Evolutionary conservation across 129 eudicot species (phyloP).

Genomic region (Oenanthe sinensis): DNA sequence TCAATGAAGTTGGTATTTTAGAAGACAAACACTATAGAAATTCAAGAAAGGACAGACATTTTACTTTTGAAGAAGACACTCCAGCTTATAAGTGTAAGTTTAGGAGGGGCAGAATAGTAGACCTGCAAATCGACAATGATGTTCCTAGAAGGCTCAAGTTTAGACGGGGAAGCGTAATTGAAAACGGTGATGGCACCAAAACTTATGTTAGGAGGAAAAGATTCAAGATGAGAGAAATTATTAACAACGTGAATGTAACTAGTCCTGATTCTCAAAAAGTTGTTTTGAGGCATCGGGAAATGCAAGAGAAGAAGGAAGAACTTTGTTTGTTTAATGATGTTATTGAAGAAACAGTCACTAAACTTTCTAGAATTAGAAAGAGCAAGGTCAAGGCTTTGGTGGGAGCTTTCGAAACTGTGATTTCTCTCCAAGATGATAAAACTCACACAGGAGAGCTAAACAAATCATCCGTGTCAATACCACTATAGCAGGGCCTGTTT

Average conservation of each 20-base stretch:
- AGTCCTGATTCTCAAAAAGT: constrained; percentile 25
- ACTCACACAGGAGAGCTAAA: constrained; percentile 15
- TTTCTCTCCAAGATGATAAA: constrained; percentile 58
- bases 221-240: constrained; percentile 28
- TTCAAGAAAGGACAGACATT: constrained; percentile 22
- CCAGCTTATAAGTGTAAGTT: constrained; percentile 33
- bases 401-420: constrained; percentile 95
- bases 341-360: constrained; percentile 84
- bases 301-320: constrained; percentile 47
- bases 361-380: constrained; percentile 68
- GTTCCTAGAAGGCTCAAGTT: constrained; percentile 51
- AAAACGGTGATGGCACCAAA: constrained; percentile 21
- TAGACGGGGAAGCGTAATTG: constrained; percentile 34
- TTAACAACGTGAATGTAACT: constrained; percentile 13
- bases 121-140: constrained; percentile 33
- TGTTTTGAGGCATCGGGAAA: constrained; percentile 70
- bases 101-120: constrained; percentile 53
- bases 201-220: constrained; percentile 27
- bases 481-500: neutral
- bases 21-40: constrained; percentile 17
- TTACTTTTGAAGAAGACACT: constrained; percentile 27
- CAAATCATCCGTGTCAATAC: neutral
- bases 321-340: constrained; percentile 62
- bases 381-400: constrained; percentile 92
- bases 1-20: constrained; percentile 10